These are phyloP conservation scores for Phaeodactylum tricornutum DNA, from an alignment of 108 stramenopile genomes.

Conservation along the genomic window DNA sequence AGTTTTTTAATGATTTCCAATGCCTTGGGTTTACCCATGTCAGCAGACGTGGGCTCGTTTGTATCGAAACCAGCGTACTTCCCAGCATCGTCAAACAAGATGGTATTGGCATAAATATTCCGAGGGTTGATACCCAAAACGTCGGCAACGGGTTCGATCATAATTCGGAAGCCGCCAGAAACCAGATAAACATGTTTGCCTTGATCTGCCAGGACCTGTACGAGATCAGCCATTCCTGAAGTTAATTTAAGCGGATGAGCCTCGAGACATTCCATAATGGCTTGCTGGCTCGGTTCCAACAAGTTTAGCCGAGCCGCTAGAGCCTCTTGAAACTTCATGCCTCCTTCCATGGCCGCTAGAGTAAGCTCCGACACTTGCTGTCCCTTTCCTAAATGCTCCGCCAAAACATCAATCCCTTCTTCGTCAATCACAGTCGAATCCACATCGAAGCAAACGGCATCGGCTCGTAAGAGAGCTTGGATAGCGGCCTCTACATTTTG, in stretches of 20 bases:
- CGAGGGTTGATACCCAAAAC: conserved; percentile 47
- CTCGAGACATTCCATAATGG: conserved; percentile 56
- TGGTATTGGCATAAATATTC: conserved; percentile 90
- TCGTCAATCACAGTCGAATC: conserved; percentile 94
- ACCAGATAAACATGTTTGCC: conserved; percentile 89
- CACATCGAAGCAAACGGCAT: conserved; percentile 97
- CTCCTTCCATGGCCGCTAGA: conserved; percentile 92
- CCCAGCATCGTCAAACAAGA: conserved; percentile 70
- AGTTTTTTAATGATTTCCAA: conserved; percentile 46
- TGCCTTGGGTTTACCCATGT: conserved; percentile 93
- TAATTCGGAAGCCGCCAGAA: conserved; percentile 93
- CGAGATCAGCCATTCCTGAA: conserved; percentile 67
- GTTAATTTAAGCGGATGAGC: conserved; percentile 72
- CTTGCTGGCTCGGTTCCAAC: conserved; percentile 60
- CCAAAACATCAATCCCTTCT: conserved; percentile 99
- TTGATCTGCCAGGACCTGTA: conserved; percentile 55
- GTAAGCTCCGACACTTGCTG: conserved; percentile 88
- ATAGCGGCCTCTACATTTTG: conserved; percentile 46
- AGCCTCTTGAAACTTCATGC: conserved; percentile 94
- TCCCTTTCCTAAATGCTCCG: conserved; percentile 87
- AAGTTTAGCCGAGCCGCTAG: conserved; percentile 81
- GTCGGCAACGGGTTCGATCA: conserved; percentile 95
- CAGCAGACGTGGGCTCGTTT: conserved; percentile 82
- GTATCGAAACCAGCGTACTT: conserved; percentile 84
- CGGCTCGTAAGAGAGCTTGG: conserved; percentile 58